Evolutionary conservation across 345 rosid species (phyloP).

Genomic region (Euphorbia pulcherrima): DNA sequence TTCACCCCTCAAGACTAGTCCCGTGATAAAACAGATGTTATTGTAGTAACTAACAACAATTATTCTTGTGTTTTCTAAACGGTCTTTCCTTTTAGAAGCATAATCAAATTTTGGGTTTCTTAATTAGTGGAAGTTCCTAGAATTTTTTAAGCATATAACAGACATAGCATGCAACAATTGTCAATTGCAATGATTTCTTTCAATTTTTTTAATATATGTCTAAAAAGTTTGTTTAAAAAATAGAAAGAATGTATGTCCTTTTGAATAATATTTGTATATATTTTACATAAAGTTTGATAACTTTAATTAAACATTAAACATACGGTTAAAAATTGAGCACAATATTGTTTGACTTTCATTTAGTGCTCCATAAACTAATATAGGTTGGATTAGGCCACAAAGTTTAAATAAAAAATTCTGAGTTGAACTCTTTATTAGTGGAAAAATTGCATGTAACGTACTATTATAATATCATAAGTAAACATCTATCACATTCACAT

Average conservation of each 20-base stretch:
- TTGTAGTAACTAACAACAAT: slow-evolving; percentile 1
- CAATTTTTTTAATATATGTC: background rate
- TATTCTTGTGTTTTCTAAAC: background rate
- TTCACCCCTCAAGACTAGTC: no score
- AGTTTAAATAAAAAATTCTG: no score
- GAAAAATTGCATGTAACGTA: no score
- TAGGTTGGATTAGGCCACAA: background rate
- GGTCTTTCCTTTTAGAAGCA: background rate
- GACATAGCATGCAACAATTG: slow-evolving; percentile 2
- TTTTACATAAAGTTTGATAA: background rate
- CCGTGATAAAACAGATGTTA: no score
- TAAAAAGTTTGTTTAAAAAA: no score
- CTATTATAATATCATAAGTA: no score
- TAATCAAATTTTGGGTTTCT: background rate
- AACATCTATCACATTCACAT: no score
- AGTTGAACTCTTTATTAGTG: no score
- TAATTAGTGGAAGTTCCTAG: background rate
- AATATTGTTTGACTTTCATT: background rate
- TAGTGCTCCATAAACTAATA: background rate
- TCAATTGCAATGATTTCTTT: background rate
- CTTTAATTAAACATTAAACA: background rate
- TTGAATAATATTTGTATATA: background rate
- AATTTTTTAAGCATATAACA: no score
- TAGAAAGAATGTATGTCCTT: background rate
- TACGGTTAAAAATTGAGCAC: background rate